phyloP scores from a whole-genome alignment of 371 early-diverging fungal species.

The Haplosporangium sp. region DNA sequence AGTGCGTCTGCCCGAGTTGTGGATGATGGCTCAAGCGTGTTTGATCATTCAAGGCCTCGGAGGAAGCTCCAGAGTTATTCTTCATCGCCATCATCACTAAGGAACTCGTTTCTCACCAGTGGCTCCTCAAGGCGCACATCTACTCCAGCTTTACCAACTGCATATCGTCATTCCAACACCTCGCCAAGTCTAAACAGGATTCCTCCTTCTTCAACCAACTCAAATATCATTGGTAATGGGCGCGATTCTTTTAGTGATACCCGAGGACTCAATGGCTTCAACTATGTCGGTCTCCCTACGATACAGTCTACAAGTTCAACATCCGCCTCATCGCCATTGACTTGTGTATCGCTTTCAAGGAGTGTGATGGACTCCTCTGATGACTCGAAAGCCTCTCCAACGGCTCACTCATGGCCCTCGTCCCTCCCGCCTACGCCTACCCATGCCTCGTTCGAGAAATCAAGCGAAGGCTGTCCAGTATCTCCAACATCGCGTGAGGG shows the following conservation, averaged over 20 bases:
- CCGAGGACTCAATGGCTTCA: constrained; percentile 1
- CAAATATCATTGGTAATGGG: neutral
- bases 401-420: neutral
- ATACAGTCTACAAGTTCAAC: constrained; percentile 13
- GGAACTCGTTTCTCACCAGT: constrained; percentile 16
- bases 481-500: constrained; percentile 7
- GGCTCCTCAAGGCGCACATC: neutral
- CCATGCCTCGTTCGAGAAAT: constrained; percentile 8
- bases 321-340: constrained; percentile 19
- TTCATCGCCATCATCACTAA: constrained; percentile 26
- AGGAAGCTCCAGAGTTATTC: constrained; percentile 29
- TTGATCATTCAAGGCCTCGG: constrained; percentile 5
- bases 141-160: neutral
- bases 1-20: constrained; percentile 11
- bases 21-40: constrained; percentile 17
- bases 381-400: constrained; percentile 2
- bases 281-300: constrained; percentile 22
- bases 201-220: neutral
- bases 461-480: neutral
- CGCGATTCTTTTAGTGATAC: constrained; percentile 4
- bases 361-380: constrained; percentile 6
- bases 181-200: neutral
- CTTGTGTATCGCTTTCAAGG: constrained; percentile 3
- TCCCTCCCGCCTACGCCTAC: constrained; percentile 31
- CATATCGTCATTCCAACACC: constrained; percentile 3